Conservation (phyloP, 371 early-diverging fungal genomes). For the Gilbertella persicaria region DNA sequence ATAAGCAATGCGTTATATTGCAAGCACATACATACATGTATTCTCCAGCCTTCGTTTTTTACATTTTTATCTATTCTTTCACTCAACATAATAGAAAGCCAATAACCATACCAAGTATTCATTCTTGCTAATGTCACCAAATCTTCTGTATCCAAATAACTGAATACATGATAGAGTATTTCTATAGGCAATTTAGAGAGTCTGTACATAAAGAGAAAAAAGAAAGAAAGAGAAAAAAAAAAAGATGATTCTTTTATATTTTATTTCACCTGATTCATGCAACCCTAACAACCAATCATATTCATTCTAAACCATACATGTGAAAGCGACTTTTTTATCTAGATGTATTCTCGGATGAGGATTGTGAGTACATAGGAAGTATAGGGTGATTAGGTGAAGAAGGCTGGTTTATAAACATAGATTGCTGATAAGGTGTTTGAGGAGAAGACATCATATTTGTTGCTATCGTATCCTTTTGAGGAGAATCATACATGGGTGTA, state of each 20-base stretch:
- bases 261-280: conserved; percentile 9
- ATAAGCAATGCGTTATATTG: neutral
- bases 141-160: conserved; percentile 10
- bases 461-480: neutral
- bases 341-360: neutral
- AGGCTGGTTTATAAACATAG: neutral
- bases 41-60: conserved; percentile 22
- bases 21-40: conserved; percentile 14
- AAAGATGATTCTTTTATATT: conserved; percentile 2
- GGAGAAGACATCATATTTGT: neutral
- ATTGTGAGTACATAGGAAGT: neutral
- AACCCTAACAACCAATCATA: neutral
- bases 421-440: neutral
- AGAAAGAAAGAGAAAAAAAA: conserved; percentile 11
- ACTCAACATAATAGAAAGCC: conserved; percentile 16
- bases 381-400: neutral
- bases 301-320: too few species aligned
- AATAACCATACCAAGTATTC: conserved; percentile 26
- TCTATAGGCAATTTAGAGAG: conserved; percentile 26
- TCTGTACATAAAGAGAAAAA: conserved; percentile 10
- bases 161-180: conserved; percentile 14
- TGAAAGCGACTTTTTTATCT: neutral
- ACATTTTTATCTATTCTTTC: conserved; percentile 16
- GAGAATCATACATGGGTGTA: neutral
- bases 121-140: conserved; percentile 18